Evolutionary conservation across 2,329 filamentous ascomycete genomes (phyloP), one percentile per base, ranked within the genome.

Genomic region (Phyllosticta capitalensis): DNA sequence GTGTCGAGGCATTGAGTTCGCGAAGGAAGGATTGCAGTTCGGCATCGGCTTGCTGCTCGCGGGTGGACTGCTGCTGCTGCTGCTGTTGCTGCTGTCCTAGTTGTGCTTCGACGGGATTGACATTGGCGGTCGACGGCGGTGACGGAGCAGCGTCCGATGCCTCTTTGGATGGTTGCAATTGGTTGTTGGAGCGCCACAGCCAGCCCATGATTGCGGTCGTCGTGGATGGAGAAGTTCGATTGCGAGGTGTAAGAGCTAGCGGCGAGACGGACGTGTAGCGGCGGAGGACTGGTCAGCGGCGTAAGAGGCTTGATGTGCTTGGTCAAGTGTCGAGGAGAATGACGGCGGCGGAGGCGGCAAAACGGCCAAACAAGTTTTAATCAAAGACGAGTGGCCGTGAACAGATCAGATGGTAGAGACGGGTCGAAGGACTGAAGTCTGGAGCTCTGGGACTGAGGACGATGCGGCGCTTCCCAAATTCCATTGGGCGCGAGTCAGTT

Each of bases 21-120:
- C 77, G 76, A 59, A 83, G 73, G 56, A 84, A 74, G 61, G 76
- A 72, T 62, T 78, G 75, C 65, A 84, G 76, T 66, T 84, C 82
- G 55, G 76, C 73, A 63, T 83, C 79, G 64, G 79, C 78, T 68
- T 77, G 72, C 66, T 81, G 75, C 63, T 77, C 72, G 65, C 76
- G 71, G 61, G 73, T 69, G 65, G 72, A 65, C 59, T 45, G 38
- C 33, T 38, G 33, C 33, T 12, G 64, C 62, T 61, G 52, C 64
- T 68, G 68, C 60, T 63, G 50, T 65, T 59, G 63, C 66, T 62
- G 59, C 54, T 62, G 65, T 63, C 50, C 64, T 62, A 48, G 64
- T 49, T 61, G 14, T n/a, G 62, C 52, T 56, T 26, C 52, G 64
- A 64, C 61, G 67, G 59, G 55, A 63, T 63, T 58, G 64, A 63